These are phyloP conservation scores for Leucosporidium scottii DNA, from an alignment of 768 basidiomycete genomes.

Conservation along the genomic window DNA sequence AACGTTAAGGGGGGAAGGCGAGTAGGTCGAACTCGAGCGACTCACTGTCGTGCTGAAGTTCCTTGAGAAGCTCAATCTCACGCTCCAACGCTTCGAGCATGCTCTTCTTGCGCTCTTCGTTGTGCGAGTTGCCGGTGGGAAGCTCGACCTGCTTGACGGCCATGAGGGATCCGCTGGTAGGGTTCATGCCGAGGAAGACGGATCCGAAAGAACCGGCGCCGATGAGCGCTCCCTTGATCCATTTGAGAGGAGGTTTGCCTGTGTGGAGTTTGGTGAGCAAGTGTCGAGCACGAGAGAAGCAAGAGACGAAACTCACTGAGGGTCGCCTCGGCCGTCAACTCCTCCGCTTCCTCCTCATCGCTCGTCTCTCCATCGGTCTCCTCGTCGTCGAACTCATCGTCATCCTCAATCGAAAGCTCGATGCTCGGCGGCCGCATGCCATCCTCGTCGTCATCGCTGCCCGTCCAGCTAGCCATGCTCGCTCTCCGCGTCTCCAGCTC, in stretches of 20 bases:
- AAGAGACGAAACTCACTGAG: slow-evolving; percentile 5
- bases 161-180: slow-evolving; percentile 94
- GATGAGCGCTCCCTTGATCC: slow-evolving; percentile 95
- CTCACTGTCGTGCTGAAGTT: slow-evolving; percentile 95
- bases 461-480: slow-evolving; percentile 57
- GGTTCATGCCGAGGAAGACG: slow-evolving; percentile 71
- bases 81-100: slow-evolving; percentile 68
- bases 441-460: slow-evolving; percentile 88
- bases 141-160: slow-evolving; percentile 96
- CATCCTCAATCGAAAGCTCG: background rate
- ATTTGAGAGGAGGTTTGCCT: slow-evolving; percentile 61
- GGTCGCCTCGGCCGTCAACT: slow-evolving; percentile 3
- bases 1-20: background rate
- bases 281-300: background rate
- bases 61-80: slow-evolving; percentile 93
- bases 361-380: slow-evolving; percentile 3
- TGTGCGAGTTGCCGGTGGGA: slow-evolving; percentile 57
- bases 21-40: background rate
- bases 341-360: slow-evolving; percentile 9
- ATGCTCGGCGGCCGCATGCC: slow-evolving; percentile 48
- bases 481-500: slow-evolving; percentile 62
- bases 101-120: slow-evolving; percentile 68
- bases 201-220: slow-evolving; percentile 94
- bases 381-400: slow-evolving; percentile 6
- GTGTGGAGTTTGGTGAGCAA: background rate